A percentile compares a stretch with the other conserved stretches of the same genome.
These are phyloP conservation scores for Pythium aphanidermatum DNA, from an alignment of 352 stramenopile species.

Conservation along the genomic window DNA sequence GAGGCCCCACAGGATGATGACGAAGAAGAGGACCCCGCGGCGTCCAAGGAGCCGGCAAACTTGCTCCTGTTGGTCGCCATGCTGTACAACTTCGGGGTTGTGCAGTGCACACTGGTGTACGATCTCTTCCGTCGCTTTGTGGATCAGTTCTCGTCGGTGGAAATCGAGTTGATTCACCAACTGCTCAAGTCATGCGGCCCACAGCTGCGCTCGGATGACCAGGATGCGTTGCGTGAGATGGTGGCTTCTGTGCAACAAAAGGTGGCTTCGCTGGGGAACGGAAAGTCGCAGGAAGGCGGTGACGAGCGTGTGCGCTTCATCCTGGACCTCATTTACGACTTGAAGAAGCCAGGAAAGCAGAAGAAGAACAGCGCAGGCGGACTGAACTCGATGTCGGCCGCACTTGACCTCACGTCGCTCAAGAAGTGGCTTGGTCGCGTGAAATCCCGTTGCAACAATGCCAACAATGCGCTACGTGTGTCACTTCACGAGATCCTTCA, in stretches of 20 bases:
- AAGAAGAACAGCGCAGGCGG: conserved; percentile 51
- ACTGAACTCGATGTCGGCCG: conserved; percentile 23
- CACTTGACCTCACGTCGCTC: conserved; percentile 72
- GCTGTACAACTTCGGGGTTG: conserved; percentile 88
- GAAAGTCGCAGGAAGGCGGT: conserved; percentile 7
- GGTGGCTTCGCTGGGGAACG: conserved; percentile 33
- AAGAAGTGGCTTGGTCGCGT: conserved; percentile 94
- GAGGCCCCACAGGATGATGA: conserved; percentile 23
- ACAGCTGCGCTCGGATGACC: conserved; percentile 82
- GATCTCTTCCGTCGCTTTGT: conserved; percentile 84
- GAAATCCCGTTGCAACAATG: conserved; percentile 83
- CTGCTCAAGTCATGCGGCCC: conserved; percentile 75
- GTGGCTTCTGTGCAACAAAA: conserved; percentile 78
- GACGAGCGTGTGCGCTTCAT: conserved; percentile 84
- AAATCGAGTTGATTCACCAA: conserved; percentile 87
- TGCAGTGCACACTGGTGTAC: conserved; percentile 88
- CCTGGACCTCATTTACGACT: conserved; percentile 93
- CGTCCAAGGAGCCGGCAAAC: conserved; percentile 70
- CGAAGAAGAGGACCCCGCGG: conserved; percentile 26
- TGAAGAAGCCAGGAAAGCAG: conserved; percentile 94
- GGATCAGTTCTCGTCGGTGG: conserved; percentile 56
- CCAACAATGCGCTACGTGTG: conserved; percentile 68
- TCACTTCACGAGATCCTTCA: conserved; percentile 67
- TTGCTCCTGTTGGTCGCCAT: conserved; percentile 84
- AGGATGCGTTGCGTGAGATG: conserved; percentile 80